These are phyloP conservation scores for Vanilla planifolia DNA, from an alignment of 106 monocot species.

Conservation along the genomic window DNA sequence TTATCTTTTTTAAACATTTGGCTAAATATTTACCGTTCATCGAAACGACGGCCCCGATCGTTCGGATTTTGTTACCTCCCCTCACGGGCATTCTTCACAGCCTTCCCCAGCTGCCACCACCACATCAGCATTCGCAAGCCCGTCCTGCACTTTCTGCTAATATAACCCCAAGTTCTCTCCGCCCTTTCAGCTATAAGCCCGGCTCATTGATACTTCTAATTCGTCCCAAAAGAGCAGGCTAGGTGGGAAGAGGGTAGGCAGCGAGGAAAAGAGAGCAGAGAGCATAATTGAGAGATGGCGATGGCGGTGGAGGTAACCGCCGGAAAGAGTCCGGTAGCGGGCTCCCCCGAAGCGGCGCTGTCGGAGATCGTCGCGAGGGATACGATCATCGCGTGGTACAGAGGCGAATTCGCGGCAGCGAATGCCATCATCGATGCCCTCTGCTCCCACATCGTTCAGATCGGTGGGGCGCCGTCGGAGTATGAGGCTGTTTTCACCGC, in stretches of 20 bases:
- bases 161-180: too few relatives aligned
- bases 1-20: too few relatives aligned
- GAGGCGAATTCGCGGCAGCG: slow-evolving; percentile 79
- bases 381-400: slow-evolving; percentile 70
- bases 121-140: too few relatives aligned
- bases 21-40: too few relatives aligned
- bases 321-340: slow-evolving; percentile 12
- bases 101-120: too few relatives aligned
- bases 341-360: slow-evolving; percentile 18
- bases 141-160: too few relatives aligned
- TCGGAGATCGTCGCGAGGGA: slow-evolving; percentile 50
- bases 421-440: slow-evolving; percentile 91
- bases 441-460: slow-evolving; percentile 53
- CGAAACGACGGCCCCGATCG: too few relatives aligned
- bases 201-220: too few relatives aligned
- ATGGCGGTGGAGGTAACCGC: slow-evolving; percentile 9
- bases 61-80: too few relatives aligned
- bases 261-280: background rate
- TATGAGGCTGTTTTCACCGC: slow-evolving; percentile 54
- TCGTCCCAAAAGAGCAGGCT: too few relatives aligned
- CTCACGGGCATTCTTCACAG: too few relatives aligned
- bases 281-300: background rate
- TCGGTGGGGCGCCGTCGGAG: slow-evolving; percentile 22
- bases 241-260: background rate
- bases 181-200: too few relatives aligned